Evolutionary conservation across 1,139 yeast genomes (phyloP).

Genomic region (Zhuliangozyma parablackwelliae): DNA sequence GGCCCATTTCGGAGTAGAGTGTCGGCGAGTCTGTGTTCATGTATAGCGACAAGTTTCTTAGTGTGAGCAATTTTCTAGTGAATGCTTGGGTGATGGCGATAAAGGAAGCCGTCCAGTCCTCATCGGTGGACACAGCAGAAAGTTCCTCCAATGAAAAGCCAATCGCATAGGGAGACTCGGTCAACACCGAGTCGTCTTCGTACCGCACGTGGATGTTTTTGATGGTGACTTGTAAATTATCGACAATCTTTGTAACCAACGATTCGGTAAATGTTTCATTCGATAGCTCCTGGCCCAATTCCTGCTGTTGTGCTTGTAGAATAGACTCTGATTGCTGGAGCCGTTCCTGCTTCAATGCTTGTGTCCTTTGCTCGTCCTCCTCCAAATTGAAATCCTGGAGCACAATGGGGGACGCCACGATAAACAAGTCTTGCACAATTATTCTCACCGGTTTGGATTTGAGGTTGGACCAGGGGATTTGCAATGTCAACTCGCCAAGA

Average conservation of each 20-base stretch:
- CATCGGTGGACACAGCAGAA: constrained; percentile 88
- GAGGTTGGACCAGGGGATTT: constrained; percentile 95
- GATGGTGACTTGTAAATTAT: constrained; percentile 89
- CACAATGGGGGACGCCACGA: constrained; percentile 72
- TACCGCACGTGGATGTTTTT: constrained; percentile 88
- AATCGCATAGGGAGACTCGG: constrained; percentile 71
- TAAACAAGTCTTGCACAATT: constrained; percentile 80
- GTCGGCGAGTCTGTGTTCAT: constrained; percentile 73
- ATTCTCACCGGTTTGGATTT: constrained; percentile 91
- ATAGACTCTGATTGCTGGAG: constrained; percentile 66
- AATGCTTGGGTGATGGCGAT: constrained; percentile 65
- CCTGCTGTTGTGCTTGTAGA: constrained; percentile 37
- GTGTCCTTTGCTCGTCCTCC: constrained; percentile 63
- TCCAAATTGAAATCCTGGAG: constrained; percentile 53
- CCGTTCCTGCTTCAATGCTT: constrained; percentile 61
- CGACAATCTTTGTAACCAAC: constrained; percentile 82
- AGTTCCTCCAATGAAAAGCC: constrained; percentile 83
- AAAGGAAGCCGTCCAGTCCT: constrained; percentile 80
- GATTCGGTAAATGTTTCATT: constrained; percentile 86
- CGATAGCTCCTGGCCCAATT: constrained; percentile 38
- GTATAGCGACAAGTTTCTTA: constrained; percentile 73
- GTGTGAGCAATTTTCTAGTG: constrained; percentile 73
- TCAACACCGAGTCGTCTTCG: constrained; percentile 70
- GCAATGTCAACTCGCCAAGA: constrained; percentile 81
- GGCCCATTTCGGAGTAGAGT: constrained; percentile 38